These are phyloP conservation scores for Cephalotrichum gorgonifer DNA, from an alignment of 2,329 filamentous ascomycete genomes.

Conservation along the genomic window DNA sequence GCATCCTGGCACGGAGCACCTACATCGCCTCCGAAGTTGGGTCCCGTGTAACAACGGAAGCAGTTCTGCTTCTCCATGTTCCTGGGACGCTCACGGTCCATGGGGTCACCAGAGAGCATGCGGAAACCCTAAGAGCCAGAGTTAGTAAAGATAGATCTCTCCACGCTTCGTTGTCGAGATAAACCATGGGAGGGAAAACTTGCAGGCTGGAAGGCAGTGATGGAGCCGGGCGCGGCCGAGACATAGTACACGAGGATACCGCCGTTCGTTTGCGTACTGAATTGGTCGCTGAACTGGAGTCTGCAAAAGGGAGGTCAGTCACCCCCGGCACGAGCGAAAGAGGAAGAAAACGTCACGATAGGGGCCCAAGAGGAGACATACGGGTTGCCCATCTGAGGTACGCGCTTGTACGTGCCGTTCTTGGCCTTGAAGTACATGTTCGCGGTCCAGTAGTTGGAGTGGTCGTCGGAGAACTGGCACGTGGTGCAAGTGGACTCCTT, in stretches of 20 bases:
- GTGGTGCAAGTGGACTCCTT: conserved; percentile 26
- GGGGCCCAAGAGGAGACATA: background rate
- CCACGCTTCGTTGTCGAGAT: background rate
- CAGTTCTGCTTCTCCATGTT: conserved; percentile 29
- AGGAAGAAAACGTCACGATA: background rate
- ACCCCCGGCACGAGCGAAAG: background rate
- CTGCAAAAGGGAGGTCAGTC: background rate
- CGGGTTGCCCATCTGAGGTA: conserved; percentile 33
- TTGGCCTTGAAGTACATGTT: conserved; percentile 21
- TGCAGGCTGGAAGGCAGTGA: conserved; percentile 32
- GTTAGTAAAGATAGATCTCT: too few relatives aligned
- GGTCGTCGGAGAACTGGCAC: conserved; percentile 22
- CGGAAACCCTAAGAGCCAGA: conserved; percentile 26
- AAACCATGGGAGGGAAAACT: conserved; percentile 13
- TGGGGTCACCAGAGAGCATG: conserved; percentile 33
- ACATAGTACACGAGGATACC: conserved; percentile 34
- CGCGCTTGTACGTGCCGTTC: conserved; percentile 45
- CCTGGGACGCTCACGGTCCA: conserved; percentile 21
- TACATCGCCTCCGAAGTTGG: conserved; percentile 34
- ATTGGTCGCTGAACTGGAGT: conserved; percentile 46
- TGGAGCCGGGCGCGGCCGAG: conserved; percentile 12
- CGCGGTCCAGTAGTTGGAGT: conserved; percentile 23
- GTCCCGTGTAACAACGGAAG: conserved; percentile 34
- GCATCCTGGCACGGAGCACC: conserved; percentile 36
- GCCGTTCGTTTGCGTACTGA: conserved; percentile 30